Percentiles rank a stretch among this genome's conserved stretches.
phyloP scores from a whole-genome alignment of 176 grass and related monocot genomes.

The Triticum turgidum region DNA sequence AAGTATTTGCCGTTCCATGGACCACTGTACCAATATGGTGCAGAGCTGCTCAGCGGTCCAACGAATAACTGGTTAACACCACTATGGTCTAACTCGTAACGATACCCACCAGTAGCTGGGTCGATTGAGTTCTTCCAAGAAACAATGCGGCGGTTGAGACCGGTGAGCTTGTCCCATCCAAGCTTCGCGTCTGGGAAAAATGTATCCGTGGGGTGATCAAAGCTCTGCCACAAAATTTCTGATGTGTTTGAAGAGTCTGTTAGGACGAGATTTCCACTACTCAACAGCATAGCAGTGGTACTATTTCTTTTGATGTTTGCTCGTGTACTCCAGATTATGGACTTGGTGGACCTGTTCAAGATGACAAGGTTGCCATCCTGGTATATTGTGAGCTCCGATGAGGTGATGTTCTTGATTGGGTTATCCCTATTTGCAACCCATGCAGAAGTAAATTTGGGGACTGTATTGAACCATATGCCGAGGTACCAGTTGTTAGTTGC shows the following conservation, averaged over 20 bases:
- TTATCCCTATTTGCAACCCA: conserved; percentile 56
- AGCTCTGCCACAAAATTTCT: conserved; percentile 62
- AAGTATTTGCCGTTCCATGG: conserved; percentile 54
- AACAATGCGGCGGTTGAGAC: conserved; percentile 17
- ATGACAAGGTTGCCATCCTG: conserved; percentile 50
- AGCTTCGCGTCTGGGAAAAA: conserved; percentile 33
- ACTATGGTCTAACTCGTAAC: neutral
- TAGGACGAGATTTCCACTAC: conserved; percentile 51
- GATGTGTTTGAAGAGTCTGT: conserved; percentile 24
- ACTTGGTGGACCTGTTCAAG: neutral
- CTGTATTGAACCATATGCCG: conserved; percentile 46
- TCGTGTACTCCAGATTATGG: conserved; percentile 40
- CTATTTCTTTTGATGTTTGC: conserved; percentile 4
- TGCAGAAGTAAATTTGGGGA: conserved; percentile 38
- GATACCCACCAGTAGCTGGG: conserved; percentile 38
- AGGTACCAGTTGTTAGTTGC: conserved; percentile 29
- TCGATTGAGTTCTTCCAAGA: conserved; percentile 35
- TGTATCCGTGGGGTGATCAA: conserved; percentile 52
- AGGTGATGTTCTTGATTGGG: conserved; percentile 15
- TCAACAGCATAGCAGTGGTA: conserved; percentile 26
- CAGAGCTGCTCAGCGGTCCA: neutral
- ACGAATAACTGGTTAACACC: neutral
- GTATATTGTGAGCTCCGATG: conserved; percentile 30
- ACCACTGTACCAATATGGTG: conserved; percentile 33
- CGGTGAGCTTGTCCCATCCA: conserved; percentile 43